A percentile compares a stretch with the other conserved stretches of the same genome.
phyloP scores from a whole-genome alignment of 495 filamentous ascomycete genomes.

The Umbilicaria muhlenbergii region DNA sequence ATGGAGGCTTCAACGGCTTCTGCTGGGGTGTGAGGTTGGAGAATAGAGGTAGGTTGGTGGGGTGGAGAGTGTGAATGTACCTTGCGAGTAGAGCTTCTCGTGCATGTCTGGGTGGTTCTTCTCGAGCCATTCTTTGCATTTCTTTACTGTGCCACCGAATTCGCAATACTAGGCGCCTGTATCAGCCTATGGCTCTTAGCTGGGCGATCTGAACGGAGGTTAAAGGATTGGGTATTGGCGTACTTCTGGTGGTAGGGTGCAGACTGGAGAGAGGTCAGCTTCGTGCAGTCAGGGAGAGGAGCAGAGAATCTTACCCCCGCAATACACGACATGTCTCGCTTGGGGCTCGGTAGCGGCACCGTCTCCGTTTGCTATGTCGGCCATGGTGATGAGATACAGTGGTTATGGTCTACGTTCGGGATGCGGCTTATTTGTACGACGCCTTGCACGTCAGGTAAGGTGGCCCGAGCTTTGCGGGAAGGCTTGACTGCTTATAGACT shows the following conservation, averaged over 20 bases:
- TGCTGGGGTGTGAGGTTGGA: slow-evolving; percentile 16
- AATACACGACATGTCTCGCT: slow-evolving; percentile 57
- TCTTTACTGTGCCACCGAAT: slow-evolving; percentile 94
- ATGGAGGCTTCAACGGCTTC: slow-evolving; percentile 73
- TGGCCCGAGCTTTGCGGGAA: no score
- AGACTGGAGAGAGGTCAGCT: slow-evolving; percentile 40
- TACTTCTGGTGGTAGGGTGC: slow-evolving; percentile 90
- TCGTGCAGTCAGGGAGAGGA: not conserved
- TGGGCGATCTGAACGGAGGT: not conserved
- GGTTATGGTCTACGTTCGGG: no score
- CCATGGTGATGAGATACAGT: slow-evolving; percentile 4
- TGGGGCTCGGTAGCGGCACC: slow-evolving; percentile 35
- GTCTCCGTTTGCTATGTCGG: slow-evolving; percentile 22
- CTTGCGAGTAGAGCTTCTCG: slow-evolving; percentile 64
- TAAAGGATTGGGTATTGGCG: slow-evolving; percentile 10
- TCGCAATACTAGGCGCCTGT: slow-evolving; percentile 69
- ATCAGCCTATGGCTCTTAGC: slow-evolving; percentile 18
- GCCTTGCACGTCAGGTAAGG: no score
- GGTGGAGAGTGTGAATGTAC: slow-evolving; percentile 25
- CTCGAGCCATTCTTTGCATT: slow-evolving; percentile 91
- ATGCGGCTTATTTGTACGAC: no score
- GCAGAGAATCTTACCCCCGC: slow-evolving; percentile 45
- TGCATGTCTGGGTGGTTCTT: slow-evolving; percentile 60
- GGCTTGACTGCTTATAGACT: no score
- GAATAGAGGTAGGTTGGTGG: not conserved